Conservation (phyloP, 169 alveolate genomes). For the Cryptosporidium ubiquitum region DNA sequence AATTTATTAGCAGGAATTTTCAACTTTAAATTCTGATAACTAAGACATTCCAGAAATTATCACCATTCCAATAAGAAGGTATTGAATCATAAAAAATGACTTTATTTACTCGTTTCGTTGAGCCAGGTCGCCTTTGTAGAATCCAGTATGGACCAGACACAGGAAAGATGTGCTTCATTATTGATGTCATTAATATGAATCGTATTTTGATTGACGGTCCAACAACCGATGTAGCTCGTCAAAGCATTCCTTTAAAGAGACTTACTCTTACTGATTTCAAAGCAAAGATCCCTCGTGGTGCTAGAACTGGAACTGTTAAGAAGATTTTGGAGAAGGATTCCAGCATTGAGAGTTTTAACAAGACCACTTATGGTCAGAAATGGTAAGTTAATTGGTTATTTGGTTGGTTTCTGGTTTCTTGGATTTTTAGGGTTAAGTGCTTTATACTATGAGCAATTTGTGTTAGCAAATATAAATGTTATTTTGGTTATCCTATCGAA, state of each 20-base stretch:
- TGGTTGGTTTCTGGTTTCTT: not conserved
- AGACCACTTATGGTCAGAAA: constrained; percentile 86
- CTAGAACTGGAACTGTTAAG: constrained; percentile 85
- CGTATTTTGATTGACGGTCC: constrained; percentile 92
- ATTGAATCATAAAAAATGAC: constrained; percentile 73
- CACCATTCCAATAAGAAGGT: not conserved
- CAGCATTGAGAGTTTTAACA: constrained; percentile 82
- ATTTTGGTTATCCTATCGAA: not conserved
- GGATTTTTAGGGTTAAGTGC: not conserved
- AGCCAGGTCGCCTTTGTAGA: constrained; percentile 92
- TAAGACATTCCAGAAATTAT: not conserved
- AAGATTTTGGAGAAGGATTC: constrained; percentile 83
- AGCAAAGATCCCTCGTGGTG: constrained; percentile 88
- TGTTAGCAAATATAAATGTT: too few relatives aligned
- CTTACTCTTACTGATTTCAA: constrained; percentile 88
- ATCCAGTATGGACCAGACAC: constrained; percentile 92
- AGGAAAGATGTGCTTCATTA: constrained; percentile 92
- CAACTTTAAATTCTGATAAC: not conserved
- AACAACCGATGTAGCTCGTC: constrained; percentile 87
- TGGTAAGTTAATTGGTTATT: constrained; percentile 66
- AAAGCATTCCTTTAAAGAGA: constrained; percentile 88
- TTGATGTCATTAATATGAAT: constrained; percentile 88
- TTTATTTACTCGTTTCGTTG: constrained; percentile 90
- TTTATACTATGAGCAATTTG: too few relatives aligned
- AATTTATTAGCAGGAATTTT: not conserved